phyloP scores from a whole-genome alignment of 768 basidiomycete species.

The Pisolithus albus region DNA sequence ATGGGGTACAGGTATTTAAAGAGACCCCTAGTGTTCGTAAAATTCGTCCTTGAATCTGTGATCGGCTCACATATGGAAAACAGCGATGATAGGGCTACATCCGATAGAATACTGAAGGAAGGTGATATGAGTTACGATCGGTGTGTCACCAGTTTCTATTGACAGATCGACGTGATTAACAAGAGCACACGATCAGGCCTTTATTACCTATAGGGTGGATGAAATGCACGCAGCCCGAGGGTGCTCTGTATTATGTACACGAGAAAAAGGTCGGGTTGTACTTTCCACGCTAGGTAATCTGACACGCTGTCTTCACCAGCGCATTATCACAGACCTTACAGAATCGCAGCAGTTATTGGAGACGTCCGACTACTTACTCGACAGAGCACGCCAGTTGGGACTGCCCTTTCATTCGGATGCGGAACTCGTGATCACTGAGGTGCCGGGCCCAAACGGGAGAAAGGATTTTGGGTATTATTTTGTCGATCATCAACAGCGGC shows the following conservation, averaged over 20 bases:
- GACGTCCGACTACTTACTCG: background rate
- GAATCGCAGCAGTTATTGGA: background rate
- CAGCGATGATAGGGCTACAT: background rate
- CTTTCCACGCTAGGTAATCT: background rate
- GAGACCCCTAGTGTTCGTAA: background rate
- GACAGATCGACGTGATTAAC: background rate
- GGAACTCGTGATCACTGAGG: slow-evolving; percentile 2
- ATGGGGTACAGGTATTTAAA: background rate
- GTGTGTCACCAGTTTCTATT: background rate
- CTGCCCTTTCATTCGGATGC: background rate
- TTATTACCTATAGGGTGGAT: background rate
- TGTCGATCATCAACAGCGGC: slow-evolving; percentile 34
- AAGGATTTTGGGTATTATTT: slow-evolving; percentile 34
- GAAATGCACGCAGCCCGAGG: slow-evolving; percentile 41
- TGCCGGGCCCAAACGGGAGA: background rate
- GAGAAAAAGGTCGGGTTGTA: slow-evolving; percentile 28
- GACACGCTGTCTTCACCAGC: background rate
- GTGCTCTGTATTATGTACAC: slow-evolving; percentile 47
- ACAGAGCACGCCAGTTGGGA: background rate
- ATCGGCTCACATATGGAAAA: background rate
- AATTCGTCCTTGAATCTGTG: background rate
- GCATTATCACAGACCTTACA: background rate
- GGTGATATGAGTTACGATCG: slow-evolving; percentile 1
- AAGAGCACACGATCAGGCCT: too few species aligned
- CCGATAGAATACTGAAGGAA: background rate